Evolutionary conservation across 192 early-diverging fungal genomes (phyloP).

Genomic region (Rhizophagus sp.): DNA sequence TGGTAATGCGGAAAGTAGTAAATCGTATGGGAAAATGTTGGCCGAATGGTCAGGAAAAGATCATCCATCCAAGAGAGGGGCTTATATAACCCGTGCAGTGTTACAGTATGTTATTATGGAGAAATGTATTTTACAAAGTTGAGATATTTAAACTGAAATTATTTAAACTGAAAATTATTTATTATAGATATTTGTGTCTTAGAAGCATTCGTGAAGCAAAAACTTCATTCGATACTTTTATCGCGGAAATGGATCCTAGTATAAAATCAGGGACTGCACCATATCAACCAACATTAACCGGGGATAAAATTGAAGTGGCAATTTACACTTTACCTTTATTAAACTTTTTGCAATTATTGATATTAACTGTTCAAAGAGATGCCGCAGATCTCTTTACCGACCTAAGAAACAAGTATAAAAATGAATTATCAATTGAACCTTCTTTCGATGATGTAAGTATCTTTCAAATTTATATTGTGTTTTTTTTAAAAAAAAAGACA

Average conservation of each 20-base stretch:
- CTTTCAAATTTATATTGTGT: neutral
- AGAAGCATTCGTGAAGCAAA: slow-evolving; percentile 31
- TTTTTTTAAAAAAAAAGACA: no score
- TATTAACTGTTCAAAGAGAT: slow-evolving; percentile 68
- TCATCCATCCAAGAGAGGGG: slow-evolving; percentile 65
- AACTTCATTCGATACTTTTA: slow-evolving; percentile 26
- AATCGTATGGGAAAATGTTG: slow-evolving; percentile 70
- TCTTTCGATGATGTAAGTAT: slow-evolving; percentile 41
- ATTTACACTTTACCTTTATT: slow-evolving; percentile 49
- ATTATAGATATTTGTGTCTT: slow-evolving; percentile 22
- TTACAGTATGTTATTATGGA: slow-evolving; percentile 65
- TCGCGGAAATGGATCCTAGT: slow-evolving; percentile 4
- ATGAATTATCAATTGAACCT: slow-evolving; percentile 26
- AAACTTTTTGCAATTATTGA: slow-evolving; percentile 68
- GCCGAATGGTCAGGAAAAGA: slow-evolving; percentile 73
- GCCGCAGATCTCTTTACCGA: slow-evolving; percentile 47
- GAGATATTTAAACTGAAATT: slow-evolving; percentile 32
- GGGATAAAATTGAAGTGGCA: slow-evolving; percentile 33
- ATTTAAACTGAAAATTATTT: neutral
- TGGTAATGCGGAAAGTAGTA: slow-evolving; percentile 80
- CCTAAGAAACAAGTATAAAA: slow-evolving; percentile 35
- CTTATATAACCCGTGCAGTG: slow-evolving; percentile 77
- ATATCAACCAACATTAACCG: slow-evolving; percentile 42
- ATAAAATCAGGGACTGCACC: slow-evolving; percentile 40
- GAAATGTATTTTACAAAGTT: neutral